Base-by-base conservation (phyloP, 371 early-diverging fungal genomes). In the Rhizomucor miehei region DNA sequence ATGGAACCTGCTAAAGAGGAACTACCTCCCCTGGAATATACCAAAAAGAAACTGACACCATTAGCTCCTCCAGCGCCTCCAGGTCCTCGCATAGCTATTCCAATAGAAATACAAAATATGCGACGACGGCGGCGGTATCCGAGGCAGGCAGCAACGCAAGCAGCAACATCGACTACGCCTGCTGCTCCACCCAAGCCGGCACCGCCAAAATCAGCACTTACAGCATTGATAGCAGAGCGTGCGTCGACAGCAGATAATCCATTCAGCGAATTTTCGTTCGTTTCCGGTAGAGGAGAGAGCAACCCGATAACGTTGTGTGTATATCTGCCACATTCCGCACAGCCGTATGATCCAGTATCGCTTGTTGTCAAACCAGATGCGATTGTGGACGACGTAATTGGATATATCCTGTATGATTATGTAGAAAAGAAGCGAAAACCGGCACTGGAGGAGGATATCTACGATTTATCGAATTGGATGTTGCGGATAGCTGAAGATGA, bases 401-500 rank as follows among this genome's bases (percentile, higher is more conserved):
- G 61, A 9, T 61, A 66, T 23, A 61, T 66, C 16, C 43, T 66
- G 14, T 61, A 60, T 37, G 61, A 66, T 46, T 61, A 55, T 58
- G 49, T 66, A 10, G 66, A 66, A 51, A 53, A 66, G 50, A 60
- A 84, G 16, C 63, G 82, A 21, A 53, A 69, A 37, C 91, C 95
- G 11, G 60, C 67, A 14, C 64, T 95, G 12, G 84, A 87, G 3
- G 80, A 73, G 3, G 75, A 84, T 3, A 62, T 76, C 20, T 83
- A 78, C 34, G 84, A 89, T 49, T 80, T 90, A 11, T 81, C 80
- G 1, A 71, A 80, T 48, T 97, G 97, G 97, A 88, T 82, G 13
- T 66, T 97, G 71, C 75, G 93, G 45, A 94, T 98, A 56, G 94
- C 90, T 2, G 97, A 95, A 63, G 95, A 94, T 51, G 95, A 94